Evolutionary conservation across 2,329 filamentous ascomycete genomes (phyloP), one percentile per base, ranked within the genome.

Genomic region (Helminthosporium solani): DNA sequence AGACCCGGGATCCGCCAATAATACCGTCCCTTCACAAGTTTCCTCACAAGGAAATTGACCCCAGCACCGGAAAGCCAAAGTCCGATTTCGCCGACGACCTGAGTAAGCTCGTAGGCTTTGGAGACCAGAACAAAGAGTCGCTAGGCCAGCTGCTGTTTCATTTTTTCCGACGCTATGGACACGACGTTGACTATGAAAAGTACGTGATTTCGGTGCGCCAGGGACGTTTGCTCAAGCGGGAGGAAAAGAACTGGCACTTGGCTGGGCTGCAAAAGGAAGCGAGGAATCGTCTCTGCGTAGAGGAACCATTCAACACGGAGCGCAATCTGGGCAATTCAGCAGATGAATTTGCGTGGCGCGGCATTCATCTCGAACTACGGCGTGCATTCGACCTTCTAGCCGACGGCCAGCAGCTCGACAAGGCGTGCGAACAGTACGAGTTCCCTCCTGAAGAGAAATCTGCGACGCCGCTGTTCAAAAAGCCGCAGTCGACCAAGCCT

Each of bases 281-380:
- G 14, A 67, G 71, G 62, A 94, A 95, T 61, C 84, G 87, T 52
- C 79, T 99, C 25, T 96, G 92, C 66, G 89, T 99, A 9, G 94
- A 99, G 67, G 94, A 99, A 68, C 94, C 94, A 0, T 99, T 99
- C 77, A 99, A 96, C 61, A 86, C 80, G 3, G 79, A 80, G 28
- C 83, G 94, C 33, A 99, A 99, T 67, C 77, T 99, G 36, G 94
- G 91, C 33, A 99, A 99, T 61, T 97, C 94, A 2, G 94, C 90
- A 7, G 94, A 99, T 66, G 91, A 96, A 66, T 95, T 88, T 34
- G 92, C 94, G 0, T 96, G 96, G 72, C 83, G 87, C 40, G 94
- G 94, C 1, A 81, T 99, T 23, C 94, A 99, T 67, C 71, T 90
- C 56, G 94, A 99, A 71, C 76, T 99, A 40, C 84, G 94, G 50